Evolutionary conservation across 148 eudicot genomes (phyloP).

Genomic region (Gaultheria prostrata): DNA sequence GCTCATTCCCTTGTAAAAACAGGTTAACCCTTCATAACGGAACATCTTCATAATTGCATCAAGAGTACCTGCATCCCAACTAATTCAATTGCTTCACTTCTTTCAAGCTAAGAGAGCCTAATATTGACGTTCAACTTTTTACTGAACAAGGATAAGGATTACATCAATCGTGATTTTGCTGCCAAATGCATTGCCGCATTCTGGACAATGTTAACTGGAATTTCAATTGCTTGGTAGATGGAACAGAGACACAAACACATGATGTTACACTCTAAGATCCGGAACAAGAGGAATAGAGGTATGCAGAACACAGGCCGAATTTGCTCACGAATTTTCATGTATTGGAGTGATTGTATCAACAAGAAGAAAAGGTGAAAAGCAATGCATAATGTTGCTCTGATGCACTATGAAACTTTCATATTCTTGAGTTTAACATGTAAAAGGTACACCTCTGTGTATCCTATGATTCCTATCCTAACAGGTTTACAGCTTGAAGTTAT

Average conservation of each 20-base stretch:
- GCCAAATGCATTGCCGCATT: not conserved
- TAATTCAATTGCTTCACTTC: not conserved
- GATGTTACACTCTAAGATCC: not conserved
- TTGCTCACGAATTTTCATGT: not conserved
- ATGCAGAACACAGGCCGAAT: not conserved
- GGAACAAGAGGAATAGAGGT: not conserved
- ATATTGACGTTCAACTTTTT: not conserved
- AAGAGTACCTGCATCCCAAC: slow-evolving; percentile 54
- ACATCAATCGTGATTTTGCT: not conserved
- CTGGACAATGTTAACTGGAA: not conserved
- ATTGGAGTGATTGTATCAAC: not conserved
- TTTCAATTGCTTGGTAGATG: not conserved
- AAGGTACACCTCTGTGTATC: not conserved
- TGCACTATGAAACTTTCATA: not conserved
- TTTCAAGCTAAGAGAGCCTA: not conserved
- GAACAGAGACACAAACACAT: not conserved
- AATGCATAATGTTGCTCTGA: not conserved
- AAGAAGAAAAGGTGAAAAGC: not conserved
- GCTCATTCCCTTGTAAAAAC: slow-evolving; percentile 96
- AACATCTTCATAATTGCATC: slow-evolving; percentile 90
- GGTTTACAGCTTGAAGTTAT: not conserved
- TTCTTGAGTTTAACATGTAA: not conserved
- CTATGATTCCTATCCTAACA: not conserved
- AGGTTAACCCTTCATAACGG: slow-evolving; percentile 65
- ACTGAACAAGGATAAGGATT: too few species aligned